Evolutionary conservation across 2,329 filamentous ascomycete species (phyloP), one percentile per base, ranked within the genome.

Genomic region (Scolecobasidium constrictum): DNA sequence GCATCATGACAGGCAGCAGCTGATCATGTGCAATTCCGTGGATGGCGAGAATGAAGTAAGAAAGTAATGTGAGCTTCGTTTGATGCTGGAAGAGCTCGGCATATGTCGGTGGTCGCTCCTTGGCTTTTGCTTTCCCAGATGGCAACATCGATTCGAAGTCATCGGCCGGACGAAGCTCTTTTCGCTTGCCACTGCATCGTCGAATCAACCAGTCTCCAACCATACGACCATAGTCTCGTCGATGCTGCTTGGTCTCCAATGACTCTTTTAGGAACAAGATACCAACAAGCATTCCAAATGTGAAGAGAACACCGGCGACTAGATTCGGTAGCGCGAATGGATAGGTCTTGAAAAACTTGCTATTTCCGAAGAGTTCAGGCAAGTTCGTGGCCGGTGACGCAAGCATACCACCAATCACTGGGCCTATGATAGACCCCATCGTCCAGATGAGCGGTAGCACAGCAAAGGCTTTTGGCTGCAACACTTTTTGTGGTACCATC

Each of bases 391-490:
- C 78, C 0, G 90, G 90, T 45, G 86, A 81, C 7, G 87, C 86
- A 46, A 96, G 77, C 47, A 86, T 80, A 4, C 90, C 90, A 20
- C 92, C 90, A 54, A 96, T 83, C 3, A 19, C 81, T 1, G 90
- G 90, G 0, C 90, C 90, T 50, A 94, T 83, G 26, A 94, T 86
- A 26, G 78, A 83, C 1, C 90, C 90, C 39, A 95, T 67, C 7
- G 81, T 86, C 83, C 86, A 95, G 2, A 83, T 83, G 12, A 96
- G 65, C 3, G 90, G 90, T 87, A 96, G 95, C 36, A 96, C 71
- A 49, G 82, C 87, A 60, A 96, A 96, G 0, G 92, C 92, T 42
- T 78, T 71, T 0, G 90, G 88, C 56, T 95, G 90, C 5, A 94
- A 69, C 55, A 86, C 82, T 28, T 44, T 45, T 20, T 39, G 31